These are phyloP conservation scores for Fusarium beomiforme DNA, from an alignment of 2,329 filamentous ascomycete species.

Conservation along the genomic window DNA sequence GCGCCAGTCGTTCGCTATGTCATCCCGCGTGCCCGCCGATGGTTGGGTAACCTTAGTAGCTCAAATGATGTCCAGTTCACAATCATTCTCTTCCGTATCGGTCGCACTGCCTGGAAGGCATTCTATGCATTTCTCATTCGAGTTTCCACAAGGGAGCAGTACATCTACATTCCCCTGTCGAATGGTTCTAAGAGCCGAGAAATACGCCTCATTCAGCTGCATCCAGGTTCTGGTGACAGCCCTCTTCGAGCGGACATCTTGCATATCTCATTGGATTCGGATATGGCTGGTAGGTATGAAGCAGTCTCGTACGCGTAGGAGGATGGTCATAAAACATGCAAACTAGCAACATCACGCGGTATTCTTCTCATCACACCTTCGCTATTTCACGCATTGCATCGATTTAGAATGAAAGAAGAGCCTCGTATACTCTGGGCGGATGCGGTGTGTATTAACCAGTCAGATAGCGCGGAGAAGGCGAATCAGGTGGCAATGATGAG, in stretches of 20 bases:
- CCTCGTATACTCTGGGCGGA: background rate
- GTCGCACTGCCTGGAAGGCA: fast-evolving
- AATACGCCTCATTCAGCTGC: background rate
- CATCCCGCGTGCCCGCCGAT: background rate
- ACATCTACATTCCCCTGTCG: background rate
- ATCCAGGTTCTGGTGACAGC: background rate
- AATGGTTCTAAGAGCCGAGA: fast-evolving
- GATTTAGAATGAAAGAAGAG: fast-evolving
- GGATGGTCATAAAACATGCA: background rate
- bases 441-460: background rate
- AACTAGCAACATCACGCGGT: background rate
- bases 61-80: background rate
- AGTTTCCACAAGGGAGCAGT: background rate
- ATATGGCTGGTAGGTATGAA: fast-evolving
- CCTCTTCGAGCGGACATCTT: background rate
- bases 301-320: background rate
- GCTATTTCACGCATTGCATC: background rate
- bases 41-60: background rate
- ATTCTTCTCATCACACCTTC: background rate
- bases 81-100: background rate
- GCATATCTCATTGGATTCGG: background rate
- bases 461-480: background rate
- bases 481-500: background rate
- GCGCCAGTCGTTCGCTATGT: fast-evolving
- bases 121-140: fast-evolving